These are phyloP conservation scores for Iris pallida DNA, from an alignment of 116 monocot species.

Conservation along the genomic window DNA sequence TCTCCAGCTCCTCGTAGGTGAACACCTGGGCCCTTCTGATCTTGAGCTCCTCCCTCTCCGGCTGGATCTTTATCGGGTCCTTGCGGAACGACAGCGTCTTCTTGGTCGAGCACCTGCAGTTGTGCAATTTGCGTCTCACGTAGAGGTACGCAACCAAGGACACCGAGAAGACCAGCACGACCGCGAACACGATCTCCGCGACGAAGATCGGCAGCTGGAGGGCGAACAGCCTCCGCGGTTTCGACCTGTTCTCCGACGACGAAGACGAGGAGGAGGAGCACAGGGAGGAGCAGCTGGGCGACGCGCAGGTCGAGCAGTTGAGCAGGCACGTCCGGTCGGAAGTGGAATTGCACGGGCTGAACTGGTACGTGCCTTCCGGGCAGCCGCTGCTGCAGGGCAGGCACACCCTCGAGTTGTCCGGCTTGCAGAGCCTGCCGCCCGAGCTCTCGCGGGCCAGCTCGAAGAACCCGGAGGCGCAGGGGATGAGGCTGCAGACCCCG, in stretches of 20 bases:
- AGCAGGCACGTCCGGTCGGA: constrained; percentile 54
- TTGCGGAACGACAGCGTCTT: constrained; percentile 35
- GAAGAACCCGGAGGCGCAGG: constrained; percentile 69
- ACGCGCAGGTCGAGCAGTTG: constrained; percentile 59
- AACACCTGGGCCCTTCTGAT: constrained; percentile 63
- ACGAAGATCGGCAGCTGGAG: constrained; percentile 71
- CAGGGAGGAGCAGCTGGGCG: constrained; percentile 42
- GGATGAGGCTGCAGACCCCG: constrained; percentile 54
- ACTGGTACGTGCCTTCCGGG: constrained; percentile 41
- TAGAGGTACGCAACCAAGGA: constrained; percentile 46
- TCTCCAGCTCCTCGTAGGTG: constrained; percentile 87
- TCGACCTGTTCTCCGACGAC: constrained; percentile 15
- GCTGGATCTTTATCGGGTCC: constrained; percentile 43
- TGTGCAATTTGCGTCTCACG: constrained; percentile 39
- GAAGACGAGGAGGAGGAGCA: no score
- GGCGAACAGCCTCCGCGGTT: constrained; percentile 18
- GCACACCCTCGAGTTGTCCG: constrained; percentile 63
- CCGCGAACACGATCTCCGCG: constrained; percentile 68
- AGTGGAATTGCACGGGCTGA: constrained; percentile 39
- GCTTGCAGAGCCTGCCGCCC: constrained; percentile 48
- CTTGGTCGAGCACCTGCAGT: constrained; percentile 40
- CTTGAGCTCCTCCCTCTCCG: constrained; percentile 70
- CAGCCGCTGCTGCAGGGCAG: constrained; percentile 74
- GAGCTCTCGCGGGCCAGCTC: constrained; percentile 39
- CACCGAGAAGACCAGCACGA: constrained; percentile 48